Conservation (phyloP, 768 basidiomycete genomes). For the Macrolepiota albuminosa region DNA sequence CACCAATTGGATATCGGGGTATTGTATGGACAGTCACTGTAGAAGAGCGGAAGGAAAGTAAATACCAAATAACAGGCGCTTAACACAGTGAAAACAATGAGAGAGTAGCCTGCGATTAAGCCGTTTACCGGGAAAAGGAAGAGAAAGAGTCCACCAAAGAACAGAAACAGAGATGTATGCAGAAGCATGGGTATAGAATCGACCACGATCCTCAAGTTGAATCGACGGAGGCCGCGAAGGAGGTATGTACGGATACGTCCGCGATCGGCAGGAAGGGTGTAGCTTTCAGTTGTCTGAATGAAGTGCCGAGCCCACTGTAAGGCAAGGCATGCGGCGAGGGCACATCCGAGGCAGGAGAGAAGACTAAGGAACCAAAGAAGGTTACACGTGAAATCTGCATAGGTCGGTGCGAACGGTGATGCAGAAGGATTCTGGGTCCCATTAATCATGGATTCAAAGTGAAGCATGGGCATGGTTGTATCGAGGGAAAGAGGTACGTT, state of each 20-base stretch:
- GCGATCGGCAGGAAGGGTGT: constrained; percentile 1
- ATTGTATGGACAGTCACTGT: background rate
- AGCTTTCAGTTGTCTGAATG: constrained; percentile 1
- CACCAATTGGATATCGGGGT: background rate
- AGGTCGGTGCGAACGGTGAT: constrained; percentile 8
- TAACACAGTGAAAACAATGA: background rate
- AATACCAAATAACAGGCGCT: background rate
- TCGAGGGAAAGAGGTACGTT: background rate
- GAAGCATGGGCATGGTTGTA: background rate
- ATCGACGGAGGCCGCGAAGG: background rate
- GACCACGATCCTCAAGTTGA: background rate
- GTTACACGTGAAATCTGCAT: constrained; percentile 17
- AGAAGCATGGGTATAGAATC: background rate
- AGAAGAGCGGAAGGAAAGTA: background rate
- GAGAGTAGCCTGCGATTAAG: background rate
- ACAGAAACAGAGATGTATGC: background rate
- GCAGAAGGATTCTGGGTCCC: background rate
- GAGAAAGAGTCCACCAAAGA: background rate
- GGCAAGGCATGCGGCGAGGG: constrained; percentile 23
- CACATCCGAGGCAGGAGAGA: constrained; percentile 20
- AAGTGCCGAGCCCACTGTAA: constrained; percentile 14
- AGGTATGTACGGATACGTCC: constrained; percentile 8
- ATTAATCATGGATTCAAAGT: background rate
- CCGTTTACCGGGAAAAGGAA: background rate
- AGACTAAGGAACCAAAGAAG: constrained; percentile 23